Conservation (phyloP, 176 grass and related monocot genomes). For the Chrysopogon serrulatus region DNA sequence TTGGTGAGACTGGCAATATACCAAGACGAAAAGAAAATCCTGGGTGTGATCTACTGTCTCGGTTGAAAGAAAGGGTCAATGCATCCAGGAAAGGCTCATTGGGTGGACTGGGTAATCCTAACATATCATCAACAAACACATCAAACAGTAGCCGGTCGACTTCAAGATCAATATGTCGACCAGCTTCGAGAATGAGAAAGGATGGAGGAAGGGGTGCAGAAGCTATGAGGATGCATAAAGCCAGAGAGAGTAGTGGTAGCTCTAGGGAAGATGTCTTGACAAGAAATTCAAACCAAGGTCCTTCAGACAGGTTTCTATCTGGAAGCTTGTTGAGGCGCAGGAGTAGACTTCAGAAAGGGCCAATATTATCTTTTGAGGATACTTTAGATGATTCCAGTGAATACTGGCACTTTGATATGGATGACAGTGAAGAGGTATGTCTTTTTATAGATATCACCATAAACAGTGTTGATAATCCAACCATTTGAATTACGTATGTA, state of each 20-base stretch:
- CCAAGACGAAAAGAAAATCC: slow-evolving; percentile 20
- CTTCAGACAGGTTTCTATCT: slow-evolving; percentile 13
- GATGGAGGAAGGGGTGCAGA: neutral
- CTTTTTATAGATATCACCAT: slow-evolving; percentile 9
- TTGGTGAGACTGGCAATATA: neutral
- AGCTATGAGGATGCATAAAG: slow-evolving; percentile 1
- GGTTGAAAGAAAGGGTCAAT: slow-evolving; percentile 21
- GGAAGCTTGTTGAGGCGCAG: slow-evolving; percentile 12
- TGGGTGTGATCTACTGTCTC: slow-evolving; percentile 1
- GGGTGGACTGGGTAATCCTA: slow-evolving; percentile 6
- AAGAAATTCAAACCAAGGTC: neutral
- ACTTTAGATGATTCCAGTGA: slow-evolving; percentile 31
- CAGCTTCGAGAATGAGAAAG: slow-evolving; percentile 22
- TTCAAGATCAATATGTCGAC: neutral
- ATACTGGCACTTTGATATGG: slow-evolving; percentile 32
- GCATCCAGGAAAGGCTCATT: slow-evolving; percentile 19
- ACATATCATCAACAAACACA: neutral
- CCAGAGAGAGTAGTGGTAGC: neutral
- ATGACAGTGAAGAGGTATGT: slow-evolving; percentile 50
- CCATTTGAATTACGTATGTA: neutral
- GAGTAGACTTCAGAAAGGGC: slow-evolving; percentile 2
- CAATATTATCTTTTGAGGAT: slow-evolving; percentile 11
- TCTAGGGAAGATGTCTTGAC: neutral
- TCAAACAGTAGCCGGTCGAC: neutral
- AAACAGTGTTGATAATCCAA: neutral